Conservation (phyloP, 345 rosid species). For the Hypericum perforatum region DNA sequence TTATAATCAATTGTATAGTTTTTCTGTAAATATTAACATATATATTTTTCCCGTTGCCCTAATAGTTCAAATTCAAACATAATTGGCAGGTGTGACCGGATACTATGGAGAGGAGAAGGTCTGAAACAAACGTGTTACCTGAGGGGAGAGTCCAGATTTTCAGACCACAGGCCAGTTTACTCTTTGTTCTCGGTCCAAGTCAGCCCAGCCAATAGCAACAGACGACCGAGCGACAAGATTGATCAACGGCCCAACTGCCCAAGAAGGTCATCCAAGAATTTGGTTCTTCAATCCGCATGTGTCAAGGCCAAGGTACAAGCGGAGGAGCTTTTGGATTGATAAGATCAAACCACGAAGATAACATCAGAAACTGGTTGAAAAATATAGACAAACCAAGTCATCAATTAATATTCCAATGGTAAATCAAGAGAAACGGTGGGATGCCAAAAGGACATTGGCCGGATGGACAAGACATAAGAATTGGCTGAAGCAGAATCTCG, state of each 20-base stretch:
- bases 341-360: no score
- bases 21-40: no score
- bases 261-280: constrained; percentile 27
- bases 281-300: constrained; percentile 34
- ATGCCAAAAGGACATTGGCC: no score
- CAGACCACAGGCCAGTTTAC: constrained; percentile 91
- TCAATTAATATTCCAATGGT: no score
- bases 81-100: constrained; percentile 80
- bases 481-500: no score
- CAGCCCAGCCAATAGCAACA: constrained; percentile 11
- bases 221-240: not conserved
- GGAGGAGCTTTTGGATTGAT: constrained; percentile 43
- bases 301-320: constrained; percentile 59
- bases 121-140: constrained; percentile 58
- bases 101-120: constrained; percentile 91
- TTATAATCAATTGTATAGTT: no score
- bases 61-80: not conserved
- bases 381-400: no score
- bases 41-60: not conserved
- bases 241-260: constrained; percentile 3
- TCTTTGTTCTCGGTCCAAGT: constrained; percentile 62
- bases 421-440: no score
- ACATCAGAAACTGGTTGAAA: no score
- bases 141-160: constrained; percentile 87
- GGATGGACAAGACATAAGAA: no score